A percentile compares a stretch with the other conserved stretches of the same genome.
Evolutionary conservation across 805 yeast genomes (phyloP).

Genomic region (Saturnispora sanitii): DNA sequence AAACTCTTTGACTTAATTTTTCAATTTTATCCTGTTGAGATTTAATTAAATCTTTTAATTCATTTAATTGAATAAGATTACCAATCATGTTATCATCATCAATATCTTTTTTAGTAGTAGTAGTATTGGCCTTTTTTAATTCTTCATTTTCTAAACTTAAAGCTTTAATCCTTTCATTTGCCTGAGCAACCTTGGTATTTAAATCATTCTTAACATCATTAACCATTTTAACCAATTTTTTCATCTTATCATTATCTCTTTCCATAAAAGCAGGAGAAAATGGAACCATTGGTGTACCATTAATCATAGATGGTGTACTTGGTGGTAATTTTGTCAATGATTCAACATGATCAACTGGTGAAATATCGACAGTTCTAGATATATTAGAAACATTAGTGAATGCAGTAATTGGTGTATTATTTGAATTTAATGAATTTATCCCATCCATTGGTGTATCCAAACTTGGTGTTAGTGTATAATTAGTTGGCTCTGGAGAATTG

Average conservation of each 20-base stretch:
- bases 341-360: conserved; percentile 1
- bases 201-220: conserved; percentile 32
- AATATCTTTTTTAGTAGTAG: conserved; percentile 1
- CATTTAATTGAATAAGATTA: conserved; percentile 15
- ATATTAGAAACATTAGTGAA: not conserved
- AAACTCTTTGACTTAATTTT: conserved; percentile 31
- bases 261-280: conserved; percentile 14
- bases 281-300: conserved; percentile 7
- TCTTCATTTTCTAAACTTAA: conserved; percentile 33
- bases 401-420: not conserved
- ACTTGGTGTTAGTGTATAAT: not conserved
- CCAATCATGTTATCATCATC: too few relatives aligned
- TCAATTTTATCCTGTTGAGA: conserved; percentile 40
- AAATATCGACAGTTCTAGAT: not conserved
- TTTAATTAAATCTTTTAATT: conserved; percentile 45
- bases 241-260: conserved; percentile 16
- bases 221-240: conserved; percentile 20
- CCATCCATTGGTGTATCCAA: not conserved
- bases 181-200: conserved; percentile 44
- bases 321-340: not conserved
- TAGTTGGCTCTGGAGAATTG: not conserved
- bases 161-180: conserved; percentile 41
- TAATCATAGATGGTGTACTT: conserved; percentile 3
- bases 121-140: conserved; percentile 3
- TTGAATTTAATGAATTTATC: not conserved